Conservation (phyloP, 2,329 filamentous ascomycete species). For the Colletotrichum nymphaeae region DNA sequence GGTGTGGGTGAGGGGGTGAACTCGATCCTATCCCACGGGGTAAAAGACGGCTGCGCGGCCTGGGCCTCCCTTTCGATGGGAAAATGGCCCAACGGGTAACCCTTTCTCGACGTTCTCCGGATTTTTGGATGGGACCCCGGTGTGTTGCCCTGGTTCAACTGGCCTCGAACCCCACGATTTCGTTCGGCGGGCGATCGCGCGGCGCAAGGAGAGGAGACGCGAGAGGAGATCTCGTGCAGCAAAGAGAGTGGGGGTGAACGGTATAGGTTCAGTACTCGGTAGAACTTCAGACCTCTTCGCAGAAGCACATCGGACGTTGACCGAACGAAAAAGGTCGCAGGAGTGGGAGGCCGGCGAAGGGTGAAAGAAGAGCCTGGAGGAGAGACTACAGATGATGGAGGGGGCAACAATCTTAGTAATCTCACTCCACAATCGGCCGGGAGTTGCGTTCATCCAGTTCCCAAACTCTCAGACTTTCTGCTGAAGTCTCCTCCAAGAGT, state of each 20-base stretch:
- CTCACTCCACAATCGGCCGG: constrained; percentile 10
- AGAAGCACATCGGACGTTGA: constrained; percentile 30
- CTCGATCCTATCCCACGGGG: constrained; percentile 14
- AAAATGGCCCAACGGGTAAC: background rate
- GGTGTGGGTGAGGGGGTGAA: background rate
- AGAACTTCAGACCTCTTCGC: background rate
- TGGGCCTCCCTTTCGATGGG: background rate
- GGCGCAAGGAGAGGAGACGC: background rate
- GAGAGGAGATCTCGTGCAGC: constrained; percentile 22
- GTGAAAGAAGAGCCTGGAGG: constrained; percentile 1
- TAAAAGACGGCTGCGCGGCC: constrained; percentile 1
- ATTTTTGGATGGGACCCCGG: constrained; percentile 12
- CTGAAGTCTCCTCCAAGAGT: background rate
- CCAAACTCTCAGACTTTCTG: background rate
- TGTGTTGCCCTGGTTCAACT: background rate
- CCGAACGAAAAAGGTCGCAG: constrained; percentile 8
- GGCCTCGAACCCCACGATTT: constrained; percentile 28
- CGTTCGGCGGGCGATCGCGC: constrained; percentile 26
- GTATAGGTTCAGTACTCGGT: background rate
- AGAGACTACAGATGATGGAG: background rate
- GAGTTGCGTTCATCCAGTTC: constrained; percentile 32
- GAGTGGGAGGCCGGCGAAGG: background rate
- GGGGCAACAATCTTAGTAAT: constrained; percentile 21
- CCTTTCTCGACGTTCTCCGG: constrained; percentile 17
- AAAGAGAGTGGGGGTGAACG: background rate